These are phyloP conservation scores for Colletotrichum truncatum DNA, from an alignment of 2,329 filamentous ascomycete genomes.

Conservation along the genomic window DNA sequence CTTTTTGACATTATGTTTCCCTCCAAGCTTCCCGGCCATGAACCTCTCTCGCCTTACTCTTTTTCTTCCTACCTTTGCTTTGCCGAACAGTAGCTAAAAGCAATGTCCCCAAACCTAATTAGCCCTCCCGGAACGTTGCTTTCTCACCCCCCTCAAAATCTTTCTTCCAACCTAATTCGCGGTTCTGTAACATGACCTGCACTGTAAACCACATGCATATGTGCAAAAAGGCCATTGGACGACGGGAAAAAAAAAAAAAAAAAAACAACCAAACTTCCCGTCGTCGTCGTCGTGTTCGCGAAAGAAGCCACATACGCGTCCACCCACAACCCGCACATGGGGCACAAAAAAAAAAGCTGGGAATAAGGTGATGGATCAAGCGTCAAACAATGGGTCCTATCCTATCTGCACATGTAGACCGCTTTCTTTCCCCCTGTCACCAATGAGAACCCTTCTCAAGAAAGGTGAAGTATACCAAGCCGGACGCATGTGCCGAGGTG, in stretches of 20 bases:
- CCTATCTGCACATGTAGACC: no score
- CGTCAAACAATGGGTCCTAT: neutral
- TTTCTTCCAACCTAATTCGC: neutral
- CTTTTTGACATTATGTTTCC: neutral
- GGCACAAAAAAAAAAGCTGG: no score
- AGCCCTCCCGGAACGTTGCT: neutral
- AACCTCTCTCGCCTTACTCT: neutral
- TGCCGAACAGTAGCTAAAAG: neutral
- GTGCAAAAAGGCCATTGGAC: neutral
- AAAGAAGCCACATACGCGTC: neutral
- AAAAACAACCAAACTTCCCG: neutral
- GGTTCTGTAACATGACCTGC: neutral
- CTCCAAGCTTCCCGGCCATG: neutral
- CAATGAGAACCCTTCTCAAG: no score
- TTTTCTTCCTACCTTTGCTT: neutral
- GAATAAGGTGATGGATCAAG: no score
- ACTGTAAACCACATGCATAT: neutral
- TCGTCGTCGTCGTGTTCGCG: neutral
- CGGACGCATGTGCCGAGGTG: constrained; percentile 13
- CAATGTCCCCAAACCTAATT: neutral
- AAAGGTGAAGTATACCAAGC: neutral
- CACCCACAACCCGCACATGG: neutral
- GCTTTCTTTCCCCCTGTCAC: no score
- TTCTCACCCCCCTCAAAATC: neutral
- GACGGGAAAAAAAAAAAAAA: neutral